Base-by-base conservation (phyloP, 345 rosid genomes). In the Psidium guajava region DNA sequence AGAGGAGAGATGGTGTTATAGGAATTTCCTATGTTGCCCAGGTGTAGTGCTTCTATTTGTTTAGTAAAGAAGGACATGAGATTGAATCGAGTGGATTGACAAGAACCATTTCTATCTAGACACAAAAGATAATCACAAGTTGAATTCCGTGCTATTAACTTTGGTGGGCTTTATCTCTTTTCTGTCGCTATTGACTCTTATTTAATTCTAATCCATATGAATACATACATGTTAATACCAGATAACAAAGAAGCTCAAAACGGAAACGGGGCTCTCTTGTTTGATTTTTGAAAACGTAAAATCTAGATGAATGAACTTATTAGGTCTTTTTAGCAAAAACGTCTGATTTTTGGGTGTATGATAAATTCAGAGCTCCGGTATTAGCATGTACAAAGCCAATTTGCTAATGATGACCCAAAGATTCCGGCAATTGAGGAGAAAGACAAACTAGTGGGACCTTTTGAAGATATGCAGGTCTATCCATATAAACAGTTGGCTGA, bases 401-500 rank as follows among this genome's bases (percentile, higher is more conserved):
- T 32, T 69, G 4, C 24, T 69, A 18, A 69, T 32, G 47, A 36
- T 32, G 47, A 8, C 57, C 83, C 21, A 42, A 51, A 50, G 36
- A 28, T 21, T 58, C 56, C 73, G 52, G 40, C 77, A 16, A 53
- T 53, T 6, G 73, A 12, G 36, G 86, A 56, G 42, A 84, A 52
- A 5, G 59, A 27, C 36, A 25, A n/a, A 32, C 44, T 57, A 0
- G 51, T 50, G 57, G 89, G 86, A 15, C 83, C 87, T 59, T n/a
- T 6, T 6, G 25, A 53, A 61, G 24, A 53, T 86, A 81, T 59
- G 51, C 24, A 84, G 84, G 86, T 73, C 85, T 90, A 91, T 91
- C 94, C 89, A 89, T 16, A 59, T 11, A 7, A 54, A 85, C 81
- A 86, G 82, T 16, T 10, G 32, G 93, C 90, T 89, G 94, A 93